phyloP scores from a whole-genome alignment of 164 flowering plant genomes.

The Liriodendron chinense region DNA sequence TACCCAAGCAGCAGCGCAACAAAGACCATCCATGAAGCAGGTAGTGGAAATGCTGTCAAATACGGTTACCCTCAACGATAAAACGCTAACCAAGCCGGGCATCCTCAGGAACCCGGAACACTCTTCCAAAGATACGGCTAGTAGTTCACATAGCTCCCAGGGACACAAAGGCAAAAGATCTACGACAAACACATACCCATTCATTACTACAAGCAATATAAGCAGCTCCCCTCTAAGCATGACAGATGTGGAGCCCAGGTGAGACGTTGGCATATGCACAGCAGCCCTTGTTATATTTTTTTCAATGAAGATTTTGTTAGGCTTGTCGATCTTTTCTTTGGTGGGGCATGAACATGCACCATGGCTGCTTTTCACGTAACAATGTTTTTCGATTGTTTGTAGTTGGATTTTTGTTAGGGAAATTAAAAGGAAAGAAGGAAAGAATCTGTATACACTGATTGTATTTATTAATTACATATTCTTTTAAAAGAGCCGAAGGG shows the following conservation, averaged over 20 bases:
- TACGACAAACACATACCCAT: slow-evolving; percentile 8
- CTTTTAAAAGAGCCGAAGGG: not conserved
- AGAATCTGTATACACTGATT: not conserved
- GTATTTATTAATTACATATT: not conserved
- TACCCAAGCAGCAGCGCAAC: slow-evolving; percentile 63
- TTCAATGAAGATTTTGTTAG: not conserved
- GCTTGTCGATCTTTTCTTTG: not conserved
- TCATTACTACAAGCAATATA: slow-evolving; percentile 20
- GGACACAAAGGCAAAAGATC: slow-evolving; percentile 29
- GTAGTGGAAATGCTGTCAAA: slow-evolving; percentile 74
- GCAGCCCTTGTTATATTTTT: not conserved
- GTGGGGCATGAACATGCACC: not conserved
- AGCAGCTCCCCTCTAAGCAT: slow-evolving; percentile 16
- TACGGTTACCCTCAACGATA: slow-evolving; percentile 48
- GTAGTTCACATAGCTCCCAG: slow-evolving; percentile 25
- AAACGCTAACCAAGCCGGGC: slow-evolving; percentile 54
- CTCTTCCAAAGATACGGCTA: slow-evolving; percentile 11
- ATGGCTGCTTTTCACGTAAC: not conserved
- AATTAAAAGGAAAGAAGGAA: not conserved
- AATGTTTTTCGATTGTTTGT: not conserved
- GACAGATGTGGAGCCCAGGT: slow-evolving; percentile 57
- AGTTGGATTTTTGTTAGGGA: not conserved
- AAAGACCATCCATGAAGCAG: slow-evolving; percentile 73
- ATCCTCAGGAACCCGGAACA: slow-evolving; percentile 24
- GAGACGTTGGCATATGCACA: slow-evolving; percentile 15